phyloP scores from a whole-genome alignment of 371 early-diverging fungal species.

The Blakeslea trispora region DNA sequence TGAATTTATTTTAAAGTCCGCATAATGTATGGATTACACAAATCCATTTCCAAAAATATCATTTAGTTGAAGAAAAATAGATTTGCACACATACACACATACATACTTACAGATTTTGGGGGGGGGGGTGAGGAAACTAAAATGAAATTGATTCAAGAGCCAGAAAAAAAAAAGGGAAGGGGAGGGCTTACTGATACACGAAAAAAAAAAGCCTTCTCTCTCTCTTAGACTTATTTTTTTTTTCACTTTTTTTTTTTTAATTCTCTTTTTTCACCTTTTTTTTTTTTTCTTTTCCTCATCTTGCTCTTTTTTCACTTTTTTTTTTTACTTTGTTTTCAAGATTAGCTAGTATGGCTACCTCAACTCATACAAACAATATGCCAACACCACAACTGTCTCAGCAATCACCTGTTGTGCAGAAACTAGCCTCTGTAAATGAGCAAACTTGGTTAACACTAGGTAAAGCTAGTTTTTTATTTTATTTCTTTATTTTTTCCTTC shows the following conservation, averaged over 20 bases:
- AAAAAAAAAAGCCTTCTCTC: constrained; percentile 5
- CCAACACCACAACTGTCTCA: constrained; percentile 1
- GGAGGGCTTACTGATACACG: constrained; percentile 3
- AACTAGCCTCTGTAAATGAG: constrained; percentile 70
- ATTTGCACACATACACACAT: background rate
- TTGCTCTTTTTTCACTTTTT: constrained; percentile 11
- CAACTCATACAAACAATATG: constrained; percentile 7
- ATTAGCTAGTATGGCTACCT: constrained; percentile 6
- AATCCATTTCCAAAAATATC: no score
- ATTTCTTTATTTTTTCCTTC: constrained; percentile 7
- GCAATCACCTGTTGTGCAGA: constrained; percentile 50
- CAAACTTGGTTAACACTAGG: constrained; percentile 81
- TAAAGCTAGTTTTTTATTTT: constrained; percentile 28
- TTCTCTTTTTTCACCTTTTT: constrained; percentile 9
- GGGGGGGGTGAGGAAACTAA: background rate
- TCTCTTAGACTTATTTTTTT: constrained; percentile 14
- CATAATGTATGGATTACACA: no score
- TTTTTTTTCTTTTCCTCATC: constrained; percentile 1
- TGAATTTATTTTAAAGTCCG: no score
- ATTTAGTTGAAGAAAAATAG: background rate
- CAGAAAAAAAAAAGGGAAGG: background rate
- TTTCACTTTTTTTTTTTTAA: constrained; percentile 11
- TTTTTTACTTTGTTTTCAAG: constrained; percentile 5
- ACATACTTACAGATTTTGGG: background rate
- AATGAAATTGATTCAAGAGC: background rate